These are phyloP conservation scores for Pouteria campechiana DNA, from an alignment of 179 eudicot genomes.

Conservation along the genomic window DNA sequence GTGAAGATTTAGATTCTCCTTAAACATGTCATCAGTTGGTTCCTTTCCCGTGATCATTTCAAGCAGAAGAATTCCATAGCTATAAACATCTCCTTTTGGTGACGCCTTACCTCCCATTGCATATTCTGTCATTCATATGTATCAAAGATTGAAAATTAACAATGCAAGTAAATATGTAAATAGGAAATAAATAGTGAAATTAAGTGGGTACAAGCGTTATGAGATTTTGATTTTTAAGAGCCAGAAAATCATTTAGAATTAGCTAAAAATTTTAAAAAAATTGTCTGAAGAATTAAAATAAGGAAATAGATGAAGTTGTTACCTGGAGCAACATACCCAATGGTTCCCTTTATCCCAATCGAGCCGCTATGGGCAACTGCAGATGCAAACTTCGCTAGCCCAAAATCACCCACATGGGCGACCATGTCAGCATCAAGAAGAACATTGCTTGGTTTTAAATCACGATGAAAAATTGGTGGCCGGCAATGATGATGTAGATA, in stretches of 20 bases:
- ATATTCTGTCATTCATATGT: no score
- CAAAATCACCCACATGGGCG: constrained; percentile 7
- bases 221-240: no score
- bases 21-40: constrained; percentile 4
- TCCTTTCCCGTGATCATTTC: constrained; percentile 6
- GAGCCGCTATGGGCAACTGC: not conserved
- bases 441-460: constrained; percentile 4
- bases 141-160: no score
- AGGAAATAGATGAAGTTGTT: no score
- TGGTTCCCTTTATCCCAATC: not conserved
- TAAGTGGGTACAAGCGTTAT: no score
- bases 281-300: no score
- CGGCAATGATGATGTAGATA: constrained; percentile 3
- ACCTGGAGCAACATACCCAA: constrained; percentile 8
- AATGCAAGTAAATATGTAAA: no score
- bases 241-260: no score
- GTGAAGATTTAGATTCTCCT: not conserved
- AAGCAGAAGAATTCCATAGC: constrained; percentile 8
- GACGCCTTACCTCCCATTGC: constrained; percentile 10
- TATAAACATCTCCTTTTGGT: constrained; percentile 9
- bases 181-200: no score
- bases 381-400: not conserved
- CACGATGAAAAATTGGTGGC: constrained; percentile 1
- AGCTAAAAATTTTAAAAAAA: no score
- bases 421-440: constrained; percentile 4